These are phyloP conservation scores for Podospora comata DNA, from an alignment of 495 filamentous ascomycete genomes.

Conservation along the genomic window DNA sequence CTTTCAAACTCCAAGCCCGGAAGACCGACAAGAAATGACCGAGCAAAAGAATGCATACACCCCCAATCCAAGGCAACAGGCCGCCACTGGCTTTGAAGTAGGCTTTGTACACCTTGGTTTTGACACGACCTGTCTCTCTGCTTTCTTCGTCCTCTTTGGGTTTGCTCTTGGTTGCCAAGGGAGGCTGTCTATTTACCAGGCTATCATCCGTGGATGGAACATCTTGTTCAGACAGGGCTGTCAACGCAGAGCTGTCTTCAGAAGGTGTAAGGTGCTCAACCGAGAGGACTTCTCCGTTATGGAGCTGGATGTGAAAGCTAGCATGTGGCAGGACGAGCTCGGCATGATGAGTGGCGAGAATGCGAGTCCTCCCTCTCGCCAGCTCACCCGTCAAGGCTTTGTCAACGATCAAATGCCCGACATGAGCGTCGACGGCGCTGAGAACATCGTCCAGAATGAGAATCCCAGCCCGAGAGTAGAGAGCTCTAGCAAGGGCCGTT, in stretches of 20 bases:
- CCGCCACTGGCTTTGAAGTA: constrained; percentile 61
- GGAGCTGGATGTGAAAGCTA: constrained; percentile 59
- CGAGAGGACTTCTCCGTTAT: constrained; percentile 54
- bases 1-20: constrained; percentile 35
- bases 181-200: constrained; percentile 9
- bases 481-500: constrained; percentile 64
- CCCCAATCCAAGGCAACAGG: constrained; percentile 48
- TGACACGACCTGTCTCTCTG: constrained; percentile 57
- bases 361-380: constrained; percentile 45
- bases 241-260: constrained; percentile 33
- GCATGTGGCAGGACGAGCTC: constrained; percentile 56
- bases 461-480: constrained; percentile 64
- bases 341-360: constrained; percentile 54
- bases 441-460: constrained; percentile 69
- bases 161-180: constrained; percentile 55
- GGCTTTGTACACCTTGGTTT: constrained; percentile 51
- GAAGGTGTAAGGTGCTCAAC: constrained; percentile 46
- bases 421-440: constrained; percentile 57
- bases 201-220: neutral
- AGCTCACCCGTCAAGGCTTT: constrained; percentile 50
- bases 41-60: constrained; percentile 42
- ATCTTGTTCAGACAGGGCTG: constrained; percentile 16
- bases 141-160: constrained; percentile 20
- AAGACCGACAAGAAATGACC: constrained; percentile 42
- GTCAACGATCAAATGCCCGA: constrained; percentile 47